Base-by-base conservation (phyloP, 1,284 basidiomycete species). In the Ceratobasidium sp. region DNA sequence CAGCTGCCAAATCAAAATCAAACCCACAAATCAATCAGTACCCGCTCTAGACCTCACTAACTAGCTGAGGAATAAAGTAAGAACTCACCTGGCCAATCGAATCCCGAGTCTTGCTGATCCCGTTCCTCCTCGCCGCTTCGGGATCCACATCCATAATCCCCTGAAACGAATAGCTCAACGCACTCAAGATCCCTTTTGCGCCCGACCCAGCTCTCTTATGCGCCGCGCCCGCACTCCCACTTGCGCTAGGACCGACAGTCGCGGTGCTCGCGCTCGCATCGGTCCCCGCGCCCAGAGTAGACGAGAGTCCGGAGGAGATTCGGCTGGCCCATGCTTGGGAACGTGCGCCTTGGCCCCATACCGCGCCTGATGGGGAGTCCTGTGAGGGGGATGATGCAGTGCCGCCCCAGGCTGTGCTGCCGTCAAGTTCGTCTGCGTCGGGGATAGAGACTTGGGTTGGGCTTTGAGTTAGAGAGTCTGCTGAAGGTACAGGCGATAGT, bases 81-180 rank as follows among this genome's bases (percentile, higher is more conserved):
- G 16, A 64, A 80, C 86, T 78, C 79, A 95, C 95, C 85, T 95
- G 94, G 41, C 94, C 92, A 75, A 99, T 98, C 32, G 89, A 91
- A 82, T 99, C 98, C 78, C 94, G 87, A 1, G 96, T 95, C 83
- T 97, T 98, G 75, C 91, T 93, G 76, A 99, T 98, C 73, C 91
- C 90, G 78, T 92, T 98, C 73, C 97, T 86, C 75, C 98, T 87
- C 4, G 97, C 96, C 16, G 93, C 94, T 83, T 98, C 98, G 0
- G 98, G 96, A 83, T 99, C 98, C 7, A 94, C 93, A 78, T 99
- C 98, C 91, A 99, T 98, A 89, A 99, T 96, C 11, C 95, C 95
- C 78, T 97, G 95, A 74, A 99, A 82, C 26, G 95, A 96, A 82
- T 98, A 96, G 78, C 93, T 96, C 69, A 99, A 84, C 7, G 98